Evolutionary conservation across 208 protist species (phyloP).

Genomic region (Naegleria gruberi): DNA sequence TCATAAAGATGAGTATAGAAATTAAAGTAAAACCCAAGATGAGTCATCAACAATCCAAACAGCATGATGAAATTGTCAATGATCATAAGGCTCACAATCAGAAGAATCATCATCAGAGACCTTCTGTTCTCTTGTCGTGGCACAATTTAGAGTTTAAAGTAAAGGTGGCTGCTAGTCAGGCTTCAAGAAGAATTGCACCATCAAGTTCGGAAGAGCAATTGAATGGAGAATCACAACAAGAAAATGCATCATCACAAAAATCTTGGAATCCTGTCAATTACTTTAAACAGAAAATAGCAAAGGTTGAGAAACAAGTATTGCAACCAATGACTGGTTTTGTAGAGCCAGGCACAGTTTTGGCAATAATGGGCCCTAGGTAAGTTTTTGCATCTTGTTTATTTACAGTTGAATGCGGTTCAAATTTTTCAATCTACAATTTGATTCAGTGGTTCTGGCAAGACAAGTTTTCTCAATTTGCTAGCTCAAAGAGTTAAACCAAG

Average conservation of each 20-base stretch:
- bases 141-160: background rate
- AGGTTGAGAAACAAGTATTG: background rate
- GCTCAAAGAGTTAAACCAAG: background rate
- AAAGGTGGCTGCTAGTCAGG: background rate
- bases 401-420: too few relatives aligned
- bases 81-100: too few relatives aligned
- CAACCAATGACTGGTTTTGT: constrained; percentile 23
- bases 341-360: constrained; percentile 54
- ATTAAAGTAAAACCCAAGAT: too few relatives aligned
- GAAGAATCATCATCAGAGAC: too few relatives aligned
- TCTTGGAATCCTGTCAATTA: too few relatives aligned
- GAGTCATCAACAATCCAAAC: too few relatives aligned
- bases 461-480: background rate
- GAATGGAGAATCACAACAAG: too few relatives aligned
- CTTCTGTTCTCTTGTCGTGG: background rate
- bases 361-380: constrained; percentile 62
- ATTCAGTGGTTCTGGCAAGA: constrained; percentile 29
- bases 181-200: background rate
- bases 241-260: background rate
- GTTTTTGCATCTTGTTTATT: too few relatives aligned
- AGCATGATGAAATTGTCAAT: too few relatives aligned
- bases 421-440: background rate
- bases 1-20: too few relatives aligned
- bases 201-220: too few relatives aligned
- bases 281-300: too few relatives aligned